Percentiles rank a stretch among this genome's conserved stretches.
phyloP scores from a whole-genome alignment of 352 stramenopile species.

The Phytophthora niederhauseri region DNA sequence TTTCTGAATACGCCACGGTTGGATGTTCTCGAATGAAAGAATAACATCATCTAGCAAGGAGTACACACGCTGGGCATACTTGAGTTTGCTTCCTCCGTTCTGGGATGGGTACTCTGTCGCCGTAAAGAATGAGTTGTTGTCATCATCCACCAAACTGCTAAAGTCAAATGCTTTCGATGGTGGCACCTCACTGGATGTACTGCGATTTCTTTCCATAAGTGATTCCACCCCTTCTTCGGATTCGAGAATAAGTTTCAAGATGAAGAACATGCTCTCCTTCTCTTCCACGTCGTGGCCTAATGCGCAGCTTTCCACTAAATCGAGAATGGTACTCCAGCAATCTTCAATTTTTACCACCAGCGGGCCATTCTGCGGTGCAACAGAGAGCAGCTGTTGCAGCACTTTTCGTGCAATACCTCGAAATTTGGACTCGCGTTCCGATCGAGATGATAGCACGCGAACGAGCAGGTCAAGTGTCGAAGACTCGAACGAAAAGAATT shows the following conservation, averaged over 20 bases:
- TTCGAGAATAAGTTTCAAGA: constrained; percentile 53
- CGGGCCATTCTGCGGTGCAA: constrained; percentile 58
- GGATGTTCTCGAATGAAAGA: constrained; percentile 73
- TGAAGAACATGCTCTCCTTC: constrained; percentile 62
- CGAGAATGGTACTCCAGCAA: constrained; percentile 54
- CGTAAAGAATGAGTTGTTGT: constrained; percentile 59
- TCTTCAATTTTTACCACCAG: constrained; percentile 48
- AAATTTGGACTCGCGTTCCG: constrained; percentile 26
- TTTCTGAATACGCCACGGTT: constrained; percentile 80
- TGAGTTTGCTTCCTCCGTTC: constrained; percentile 36
- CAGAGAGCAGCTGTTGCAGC: constrained; percentile 42
- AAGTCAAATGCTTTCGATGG: constrained; percentile 46
- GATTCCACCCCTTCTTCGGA: constrained; percentile 59
- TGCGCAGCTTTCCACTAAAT: constrained; percentile 52
- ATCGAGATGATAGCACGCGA: constrained; percentile 26
- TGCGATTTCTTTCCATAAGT: constrained; percentile 29
- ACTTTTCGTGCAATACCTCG: constrained; percentile 41
- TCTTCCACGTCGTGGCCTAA: constrained; percentile 43
- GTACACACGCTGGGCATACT: constrained; percentile 57
- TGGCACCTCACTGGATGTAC: neutral
- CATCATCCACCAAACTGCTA: constrained; percentile 44
- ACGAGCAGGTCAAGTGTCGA: constrained; percentile 69
- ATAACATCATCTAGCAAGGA: constrained; percentile 70
- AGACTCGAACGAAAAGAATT: constrained; percentile 83
- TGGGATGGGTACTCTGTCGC: constrained; percentile 57